Conservation (phyloP, 108 stramenopile genomes). For the Asterionellopsis glacialis region DNA sequence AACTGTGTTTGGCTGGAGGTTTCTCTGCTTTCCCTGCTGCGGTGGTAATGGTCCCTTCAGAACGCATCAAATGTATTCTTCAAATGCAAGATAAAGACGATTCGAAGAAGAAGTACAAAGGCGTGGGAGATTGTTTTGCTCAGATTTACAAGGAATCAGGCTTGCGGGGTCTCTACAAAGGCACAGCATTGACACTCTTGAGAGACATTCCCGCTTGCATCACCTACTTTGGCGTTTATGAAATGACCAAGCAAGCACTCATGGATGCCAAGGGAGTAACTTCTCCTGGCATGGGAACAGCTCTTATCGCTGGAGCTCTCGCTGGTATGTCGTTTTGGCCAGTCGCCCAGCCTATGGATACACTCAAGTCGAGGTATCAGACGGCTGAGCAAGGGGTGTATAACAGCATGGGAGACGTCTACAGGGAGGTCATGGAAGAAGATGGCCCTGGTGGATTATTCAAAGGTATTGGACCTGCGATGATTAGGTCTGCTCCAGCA, state of each 20-base stretch:
- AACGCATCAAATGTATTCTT: conserved; percentile 88
- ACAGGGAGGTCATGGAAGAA: conserved; percentile 45
- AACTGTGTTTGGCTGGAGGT: conserved; percentile 76
- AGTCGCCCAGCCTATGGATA: conserved; percentile 73
- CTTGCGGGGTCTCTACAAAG: conserved; percentile 61
- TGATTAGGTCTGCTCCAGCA: conserved; percentile 81
- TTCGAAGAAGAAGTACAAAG: conserved; percentile 46
- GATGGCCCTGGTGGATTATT: conserved; percentile 75
- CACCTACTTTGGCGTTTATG: conserved; percentile 85
- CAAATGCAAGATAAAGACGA: conserved; percentile 59
- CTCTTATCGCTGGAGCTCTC: conserved; percentile 73
- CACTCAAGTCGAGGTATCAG: conserved; percentile 77
- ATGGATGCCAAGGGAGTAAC: conserved; percentile 63
- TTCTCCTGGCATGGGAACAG: conserved; percentile 47
- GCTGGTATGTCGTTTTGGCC: conserved; percentile 86
- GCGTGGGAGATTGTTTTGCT: conserved; percentile 68
- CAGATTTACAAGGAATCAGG: conserved; percentile 61
- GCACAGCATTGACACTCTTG: conserved; percentile 66
- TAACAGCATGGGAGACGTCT: conserved; percentile 53
- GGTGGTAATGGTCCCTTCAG: conserved; percentile 77
- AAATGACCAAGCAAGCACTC: conserved; percentile 54
- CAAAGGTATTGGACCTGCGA: conserved; percentile 76
- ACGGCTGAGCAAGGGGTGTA: conserved; percentile 75
- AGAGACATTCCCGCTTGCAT: conserved; percentile 77
- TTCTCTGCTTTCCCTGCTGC: conserved; percentile 83